Evolutionary conservation across 73 alveolate genomes (phyloP), one percentile per base, ranked within the genome.

Genomic region (Breviolum minutum): DNA sequence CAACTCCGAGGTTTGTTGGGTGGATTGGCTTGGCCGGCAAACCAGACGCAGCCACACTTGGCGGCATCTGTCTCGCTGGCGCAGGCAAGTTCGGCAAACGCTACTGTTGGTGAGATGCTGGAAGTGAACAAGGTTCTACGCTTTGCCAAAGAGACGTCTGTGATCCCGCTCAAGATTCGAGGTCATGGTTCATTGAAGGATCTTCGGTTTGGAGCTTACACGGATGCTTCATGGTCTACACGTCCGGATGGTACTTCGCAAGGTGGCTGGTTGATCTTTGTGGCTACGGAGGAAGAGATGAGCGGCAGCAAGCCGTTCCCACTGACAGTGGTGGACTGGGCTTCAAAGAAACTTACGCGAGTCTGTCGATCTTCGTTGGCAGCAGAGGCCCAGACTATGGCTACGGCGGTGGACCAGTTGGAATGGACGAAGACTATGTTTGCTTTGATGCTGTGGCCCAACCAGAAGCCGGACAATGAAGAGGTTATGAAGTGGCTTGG

Each of bases 61-160:
- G 54, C 54, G 54, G 54, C 54, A 0, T 40, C 54, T 40, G 54
- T 40, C 3, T 40, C 54, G 54, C 54, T 40, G 30, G 63, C 14
- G n/a, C 66, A 61, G 64, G 63, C 88, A 9, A 20, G 66, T 8
- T 32, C 48, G 63, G 30, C 88, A 27, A n/a, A 24, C 29, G 66
- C 88, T 13, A 80, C 64, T 0, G 88, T 80, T 61, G 19, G 12
- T 64, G 88, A 80, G n/a, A 9, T 80, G n/a, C 88, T 80, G 14
- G 88, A 80, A n/a, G 88, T 63, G n/a, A n/a, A 80, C 88, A 80
- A 80, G 64, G 48, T 63, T 64, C 88, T 80, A 27, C 14, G 88
- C 16, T 80, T n/a, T 22, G n/a, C n/a, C n/a, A n/a, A n/a, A n/a
- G n/a, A n/a, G n/a, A n/a, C 64, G 0, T 61, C 48, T 11, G 63